These are phyloP conservation scores for Polyporus arcularius DNA, from an alignment of 768 basidiomycete species.

Conservation along the genomic window DNA sequence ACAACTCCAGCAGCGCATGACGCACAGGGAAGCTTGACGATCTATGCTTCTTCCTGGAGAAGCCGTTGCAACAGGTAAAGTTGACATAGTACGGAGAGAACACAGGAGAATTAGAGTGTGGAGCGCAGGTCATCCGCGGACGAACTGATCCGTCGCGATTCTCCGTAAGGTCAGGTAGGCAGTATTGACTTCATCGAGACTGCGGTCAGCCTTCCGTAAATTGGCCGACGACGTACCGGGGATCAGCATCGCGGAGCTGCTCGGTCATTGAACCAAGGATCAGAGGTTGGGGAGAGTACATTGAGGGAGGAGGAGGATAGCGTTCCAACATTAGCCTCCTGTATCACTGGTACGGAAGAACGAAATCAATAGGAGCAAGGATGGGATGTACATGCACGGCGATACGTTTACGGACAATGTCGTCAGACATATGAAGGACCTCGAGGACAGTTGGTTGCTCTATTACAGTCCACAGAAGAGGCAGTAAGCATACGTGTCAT, in stretches of 20 bases:
- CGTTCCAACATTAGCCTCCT: conserved; percentile 3
- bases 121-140: conserved; percentile 4
- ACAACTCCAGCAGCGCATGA: conserved; percentile 8
- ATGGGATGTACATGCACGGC: conserved; percentile 14
- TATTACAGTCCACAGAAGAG: not conserved
- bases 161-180: not conserved
- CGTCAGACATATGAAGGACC: not conserved
- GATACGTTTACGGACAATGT: conserved; percentile 8
- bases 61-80: not conserved
- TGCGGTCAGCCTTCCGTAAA: conserved; percentile 1
- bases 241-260: not conserved
- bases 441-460: not conserved
- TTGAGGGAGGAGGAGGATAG: not conserved
- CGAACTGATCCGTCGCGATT: not conserved
- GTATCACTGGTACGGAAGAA: conserved; percentile 8
- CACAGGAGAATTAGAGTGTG: conserved; percentile 1
- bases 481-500: conserved; percentile 2
- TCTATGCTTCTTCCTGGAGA: conserved; percentile 16
- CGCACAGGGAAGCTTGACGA: conserved; percentile 4
- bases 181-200: not conserved
- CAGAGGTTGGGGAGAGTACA: no score
- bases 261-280: not conserved
- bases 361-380: conserved; percentile 10
- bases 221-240: conserved; percentile 13
- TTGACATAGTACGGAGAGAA: not conserved